Evolutionary conservation across 2,329 filamentous ascomycete genomes (phyloP), one percentile per base, ranked within the genome.

Genomic region (Corynespora cassiicola): DNA sequence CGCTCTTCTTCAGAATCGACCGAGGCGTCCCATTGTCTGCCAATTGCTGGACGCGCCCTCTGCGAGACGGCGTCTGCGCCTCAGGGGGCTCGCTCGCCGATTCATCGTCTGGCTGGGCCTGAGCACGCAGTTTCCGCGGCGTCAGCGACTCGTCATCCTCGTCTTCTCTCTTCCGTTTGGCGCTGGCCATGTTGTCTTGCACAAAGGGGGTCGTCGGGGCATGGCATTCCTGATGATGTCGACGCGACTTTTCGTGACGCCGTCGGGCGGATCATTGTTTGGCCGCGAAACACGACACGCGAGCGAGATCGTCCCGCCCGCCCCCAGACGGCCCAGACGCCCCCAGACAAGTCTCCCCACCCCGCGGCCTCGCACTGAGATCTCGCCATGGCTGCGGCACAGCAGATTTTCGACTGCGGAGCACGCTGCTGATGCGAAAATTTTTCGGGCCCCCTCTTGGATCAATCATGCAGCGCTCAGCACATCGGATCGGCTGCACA

Each of bases 181-280:
- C 56, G 52, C 59, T 56, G 36, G 55, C 50, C 61, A 65, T 66
- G n/a, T n/a, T n/a, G n/a, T n/a, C n/a, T n/a, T n/a, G n/a, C n/a
- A n/a, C n/a, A n/a, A n/a, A n/a, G n/a, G n/a, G n/a, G n/a, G 38
- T 52, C 33, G 42, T 29, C 16, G 29, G 35, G 27, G 17, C 45
- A 36, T 31, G 32, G 29, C 31, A 15, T 35, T 41, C 32, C 35
- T 38, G 33, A 19, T 36, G 30, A 29, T 12, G 47, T 31, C 14
- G 45, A 56, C 54, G 50, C 56, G 57, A 56, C 48, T 50, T 45
- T 28, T 42, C 50, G 56, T 49, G 56, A 50, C 37, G 32, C 25
- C 11, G 25, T 23, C 34, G 31, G 45, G 27, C 20, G 22, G 18
- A 36, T 18, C 22, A 23, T 51, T 42, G 31, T 31, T 26, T 35